Evolutionary conservation across 768 basidiomycete species (phyloP).

Genomic region (Daedaleopsis sinensis): DNA sequence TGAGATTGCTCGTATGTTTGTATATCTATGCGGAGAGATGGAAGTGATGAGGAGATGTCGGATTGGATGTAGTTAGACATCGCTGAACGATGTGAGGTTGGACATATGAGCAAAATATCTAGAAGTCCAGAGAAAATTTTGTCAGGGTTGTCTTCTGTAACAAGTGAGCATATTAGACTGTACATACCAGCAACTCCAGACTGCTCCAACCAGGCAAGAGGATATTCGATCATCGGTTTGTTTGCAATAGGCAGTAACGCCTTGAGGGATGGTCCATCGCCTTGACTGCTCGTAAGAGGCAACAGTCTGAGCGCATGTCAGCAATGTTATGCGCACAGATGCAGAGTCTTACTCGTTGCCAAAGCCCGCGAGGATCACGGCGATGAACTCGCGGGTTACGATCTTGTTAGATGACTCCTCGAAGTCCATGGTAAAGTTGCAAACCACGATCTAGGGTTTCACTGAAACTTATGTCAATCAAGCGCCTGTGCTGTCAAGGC

Average conservation of each 20-base stretch:
- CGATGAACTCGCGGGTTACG: constrained; percentile 79
- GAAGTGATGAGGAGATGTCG: constrained; percentile 59
- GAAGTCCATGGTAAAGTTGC: constrained; percentile 57
- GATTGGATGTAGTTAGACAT: constrained; percentile 88
- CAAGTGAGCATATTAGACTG: neutral
- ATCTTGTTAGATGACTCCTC: constrained; percentile 50
- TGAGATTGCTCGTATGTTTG: constrained; percentile 80
- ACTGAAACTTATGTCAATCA: neutral
- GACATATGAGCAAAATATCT: constrained; percentile 91
- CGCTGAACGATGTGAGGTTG: constrained; percentile 69
- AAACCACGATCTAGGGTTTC: neutral
- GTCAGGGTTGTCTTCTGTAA: neutral
- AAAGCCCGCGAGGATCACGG: constrained; percentile 87
- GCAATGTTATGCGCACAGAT: neutral
- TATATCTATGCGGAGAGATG: constrained; percentile 72
- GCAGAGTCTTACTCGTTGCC: constrained; percentile 75
- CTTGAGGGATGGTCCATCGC: constrained; percentile 84
- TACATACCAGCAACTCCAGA: constrained; percentile 78
- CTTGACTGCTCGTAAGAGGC: constrained; percentile 74
- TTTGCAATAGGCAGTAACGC: constrained; percentile 88
- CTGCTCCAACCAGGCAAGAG: constrained; percentile 84
- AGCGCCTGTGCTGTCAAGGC: neutral
- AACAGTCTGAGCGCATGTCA: constrained; percentile 51
- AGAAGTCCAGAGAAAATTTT: neutral
- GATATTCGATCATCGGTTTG: constrained; percentile 83